These are phyloP conservation scores for Candida namnaoensis DNA, from an alignment of 805 yeast species.

Conservation along the genomic window DNA sequence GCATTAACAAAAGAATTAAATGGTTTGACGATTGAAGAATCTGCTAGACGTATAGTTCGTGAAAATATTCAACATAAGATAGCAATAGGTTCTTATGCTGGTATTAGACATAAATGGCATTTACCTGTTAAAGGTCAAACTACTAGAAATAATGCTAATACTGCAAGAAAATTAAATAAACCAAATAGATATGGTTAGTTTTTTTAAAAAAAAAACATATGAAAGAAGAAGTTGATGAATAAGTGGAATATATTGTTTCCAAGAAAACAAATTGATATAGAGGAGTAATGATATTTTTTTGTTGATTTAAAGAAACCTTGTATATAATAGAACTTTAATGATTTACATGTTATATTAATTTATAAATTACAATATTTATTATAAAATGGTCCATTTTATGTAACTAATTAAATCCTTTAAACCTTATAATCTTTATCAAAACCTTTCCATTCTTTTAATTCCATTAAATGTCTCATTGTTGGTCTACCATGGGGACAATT, in stretches of 20 bases:
- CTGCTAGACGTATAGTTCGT: slow-evolving; percentile 61
- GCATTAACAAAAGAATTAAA: slow-evolving; percentile 82
- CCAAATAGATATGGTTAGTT: slow-evolving; percentile 49
- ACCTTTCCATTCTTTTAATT: slow-evolving; percentile 37
- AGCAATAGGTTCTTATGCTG: slow-evolving; percentile 76
- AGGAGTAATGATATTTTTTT: too few species aligned
- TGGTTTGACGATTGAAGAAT: slow-evolving; percentile 75
- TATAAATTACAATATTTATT: too few species aligned
- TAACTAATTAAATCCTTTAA: slow-evolving; percentile 2
- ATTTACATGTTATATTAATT: too few species aligned
- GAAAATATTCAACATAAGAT: slow-evolving; percentile 75
- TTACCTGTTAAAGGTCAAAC: slow-evolving; percentile 83
- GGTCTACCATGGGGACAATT: slow-evolving; percentile 94
- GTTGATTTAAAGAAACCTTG: too few species aligned
- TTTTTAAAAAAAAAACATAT: too few species aligned
- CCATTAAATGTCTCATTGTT: slow-evolving; percentile 84
- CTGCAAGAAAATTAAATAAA: slow-evolving; percentile 81
- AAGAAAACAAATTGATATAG: too few species aligned
- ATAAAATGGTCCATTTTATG: too few species aligned
- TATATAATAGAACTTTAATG: too few species aligned
- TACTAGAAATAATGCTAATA: slow-evolving; percentile 83
- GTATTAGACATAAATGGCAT: slow-evolving; percentile 83
- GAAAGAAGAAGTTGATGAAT: too few species aligned
- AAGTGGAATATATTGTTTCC: too few species aligned
- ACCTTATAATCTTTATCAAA: slow-evolving; percentile 34